Conservation (phyloP, 305 asterid species). For the Fraxinus paxiana region DNA sequence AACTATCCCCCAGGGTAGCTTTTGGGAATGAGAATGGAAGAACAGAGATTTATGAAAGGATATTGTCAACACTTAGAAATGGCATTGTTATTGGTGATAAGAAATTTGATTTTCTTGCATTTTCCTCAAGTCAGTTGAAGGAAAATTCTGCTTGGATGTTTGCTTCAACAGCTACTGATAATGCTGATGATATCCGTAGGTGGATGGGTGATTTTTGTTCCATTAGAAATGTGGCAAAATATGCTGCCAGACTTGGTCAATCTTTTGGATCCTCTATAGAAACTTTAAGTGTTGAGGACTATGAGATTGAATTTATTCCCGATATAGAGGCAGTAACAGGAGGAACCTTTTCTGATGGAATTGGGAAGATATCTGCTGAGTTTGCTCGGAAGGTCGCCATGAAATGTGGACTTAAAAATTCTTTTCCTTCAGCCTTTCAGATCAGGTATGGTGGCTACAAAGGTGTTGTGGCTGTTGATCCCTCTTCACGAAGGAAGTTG, state of each 20-base stretch:
- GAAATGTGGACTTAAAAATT: conserved; percentile 35
- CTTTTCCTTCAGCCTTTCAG: conserved; percentile 43
- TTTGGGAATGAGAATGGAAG: conserved; percentile 27
- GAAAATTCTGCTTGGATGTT: conserved; percentile 94
- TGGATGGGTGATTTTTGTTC: conserved; percentile 80
- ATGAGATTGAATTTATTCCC: conserved; percentile 48
- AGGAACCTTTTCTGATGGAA: conserved; percentile 55
- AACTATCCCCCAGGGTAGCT: conserved; percentile 42
- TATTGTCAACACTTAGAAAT: conserved; percentile 48
- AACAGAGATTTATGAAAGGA: conserved; percentile 59
- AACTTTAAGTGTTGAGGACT: conserved; percentile 44
- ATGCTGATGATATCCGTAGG: conserved; percentile 53
- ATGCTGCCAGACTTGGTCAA: conserved; percentile 91
- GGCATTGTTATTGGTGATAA: conserved; percentile 70
- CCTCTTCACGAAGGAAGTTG: conserved; percentile 31
- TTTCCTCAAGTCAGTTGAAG: conserved; percentile 81
- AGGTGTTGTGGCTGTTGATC: conserved; percentile 53
- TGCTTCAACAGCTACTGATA: conserved; percentile 43
- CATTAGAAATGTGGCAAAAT: conserved; percentile 77
- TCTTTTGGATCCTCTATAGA: conserved; percentile 87
- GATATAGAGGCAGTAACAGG: conserved; percentile 35
- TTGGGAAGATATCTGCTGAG: conserved; percentile 45
- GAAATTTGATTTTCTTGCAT: conserved; percentile 77
- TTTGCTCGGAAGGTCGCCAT: conserved; percentile 40
- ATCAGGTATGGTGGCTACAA: conserved; percentile 49